Base-by-base conservation (phyloP, 208 protist genomes). In the Borovskyia barvae region DNA sequence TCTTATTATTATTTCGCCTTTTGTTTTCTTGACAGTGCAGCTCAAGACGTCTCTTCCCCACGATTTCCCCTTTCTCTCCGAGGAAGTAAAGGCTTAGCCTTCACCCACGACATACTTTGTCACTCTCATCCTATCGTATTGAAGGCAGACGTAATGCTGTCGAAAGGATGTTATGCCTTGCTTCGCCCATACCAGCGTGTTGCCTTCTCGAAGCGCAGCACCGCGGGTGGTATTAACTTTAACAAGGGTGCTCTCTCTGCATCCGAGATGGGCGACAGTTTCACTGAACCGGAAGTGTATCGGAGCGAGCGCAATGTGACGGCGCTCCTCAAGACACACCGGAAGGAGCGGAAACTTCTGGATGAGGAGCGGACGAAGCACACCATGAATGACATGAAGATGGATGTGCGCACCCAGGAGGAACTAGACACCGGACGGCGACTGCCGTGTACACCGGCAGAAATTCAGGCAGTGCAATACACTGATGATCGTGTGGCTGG, bases 211-310 rank as follows among this genome's bases (percentile, higher is more conserved):
- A 70, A 62, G 56, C 80, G 82, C 1, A 62, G 66, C 32, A 54
- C 48, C 8, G 42, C 60, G 1, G 77, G 75, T 14, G 77, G 80
- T 15, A 45, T 87, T 29, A 87, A 86, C 26, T 9, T 76, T 0
- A 91, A 94, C 47, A 69, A 75, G 3, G 84, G 84, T 7, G 47
- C 74, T 0, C 56, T 94, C 0, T 83, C 67, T 3, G n/a, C 37
- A 3, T 19, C 12, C 0, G 84, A 94, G 29, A 60, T 50, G 22
- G 87, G 87, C 9, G 87, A 94, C 62, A 71, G 69, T 30, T 91
- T 91, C 48, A 82, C 87, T 1, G 84, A 94, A 17, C 81, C 77
- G 7, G 46, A 55, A 8, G 82, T 90, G 47, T 94, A 94, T 63
- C 73, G 75, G 7, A 94, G 68, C 55, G 72, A 54, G 24, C 81